Conservation (phyloP, 1,284 basidiomycete species). For the Cronartium quercuum region DNA sequence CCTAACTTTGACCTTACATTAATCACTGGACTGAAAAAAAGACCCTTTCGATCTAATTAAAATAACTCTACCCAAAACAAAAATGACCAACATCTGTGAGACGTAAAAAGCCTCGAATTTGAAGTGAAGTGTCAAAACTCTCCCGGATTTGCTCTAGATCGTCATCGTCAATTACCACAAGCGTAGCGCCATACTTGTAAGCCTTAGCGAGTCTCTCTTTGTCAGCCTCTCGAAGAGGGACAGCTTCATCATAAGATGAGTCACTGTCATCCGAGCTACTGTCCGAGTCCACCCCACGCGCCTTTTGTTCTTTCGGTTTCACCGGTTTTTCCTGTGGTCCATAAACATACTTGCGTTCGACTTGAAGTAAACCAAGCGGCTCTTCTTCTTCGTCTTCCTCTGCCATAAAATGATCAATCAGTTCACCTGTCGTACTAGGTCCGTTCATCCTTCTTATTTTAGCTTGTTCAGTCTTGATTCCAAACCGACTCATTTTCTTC, state of each 20-base stretch:
- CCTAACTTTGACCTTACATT: background rate
- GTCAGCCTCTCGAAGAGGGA: constrained; percentile 16
- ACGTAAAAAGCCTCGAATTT: constrained; percentile 17
- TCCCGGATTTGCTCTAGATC: constrained; percentile 16
- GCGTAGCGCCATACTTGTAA: constrained; percentile 27
- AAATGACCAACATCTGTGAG: constrained; percentile 2
- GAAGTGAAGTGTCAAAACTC: constrained; percentile 4
- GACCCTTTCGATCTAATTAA: no score
- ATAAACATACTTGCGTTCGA: constrained; percentile 21
- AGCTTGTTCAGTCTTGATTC: constrained; percentile 3
- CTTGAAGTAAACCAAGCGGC: constrained; percentile 2
- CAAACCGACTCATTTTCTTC: constrained; percentile 29
- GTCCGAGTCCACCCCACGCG: background rate
- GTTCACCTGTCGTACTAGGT: background rate
- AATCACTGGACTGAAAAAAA: no score
- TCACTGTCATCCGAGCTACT: background rate
- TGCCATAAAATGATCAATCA: background rate
- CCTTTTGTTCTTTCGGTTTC: background rate
- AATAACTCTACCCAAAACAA: no score
- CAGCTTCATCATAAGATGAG: background rate
- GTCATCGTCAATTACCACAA: constrained; percentile 14
- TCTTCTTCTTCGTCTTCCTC: constrained; percentile 26
- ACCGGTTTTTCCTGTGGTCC: background rate
- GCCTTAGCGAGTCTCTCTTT: constrained; percentile 4
- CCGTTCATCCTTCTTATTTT: background rate